Base-by-base conservation (phyloP, 306 rosid species). In the Cajanus cajan region DNA sequence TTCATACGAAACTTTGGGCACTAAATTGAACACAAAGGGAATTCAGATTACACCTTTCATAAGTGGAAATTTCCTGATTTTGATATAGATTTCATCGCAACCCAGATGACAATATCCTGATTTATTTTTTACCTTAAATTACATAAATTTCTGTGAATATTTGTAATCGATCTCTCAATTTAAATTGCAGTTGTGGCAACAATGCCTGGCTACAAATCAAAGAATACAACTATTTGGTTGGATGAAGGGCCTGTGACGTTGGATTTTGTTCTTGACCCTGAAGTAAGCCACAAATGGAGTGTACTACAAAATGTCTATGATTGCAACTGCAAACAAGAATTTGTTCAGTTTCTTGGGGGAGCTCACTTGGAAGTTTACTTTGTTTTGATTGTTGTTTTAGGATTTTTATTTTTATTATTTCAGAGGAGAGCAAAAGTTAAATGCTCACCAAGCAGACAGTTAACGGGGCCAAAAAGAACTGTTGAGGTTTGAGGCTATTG, bases 221-320 rank as follows among this genome's bases (percentile, higher is more conserved):
- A 88, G 88, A 90, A 84, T 14, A 95, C 97, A 5, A 18, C 83
- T 72, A 86, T 93, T 82, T 91, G 90, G 96, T 80, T 95, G 73
- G 91, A 90, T 48, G 91, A 84, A 62, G 90, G 92, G 68, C 87
- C 90, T 9, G 74, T 69, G 82, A 83, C 94, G 2, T 77, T 90
- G 80, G 98, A 95, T 90, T 95, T 95, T 85, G 87, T 93, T 84
- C 97, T 95, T 40, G 92, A 93, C 37, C 94, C 90, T 57, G 88
- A 89, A 78, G 81, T 82, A 51, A 34, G 61, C 51, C 39, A 63
- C 76, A 70, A 79, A 71, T 89, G 88, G 61, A 76, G 76, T 58
- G 63, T 82, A 70, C 78, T 84, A 16, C 86, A 41, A 68, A 87
- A 86, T 76, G 67, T 78, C 55, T 76, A 82, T 68, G 96, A 86